A percentile compares a stretch with the other conserved stretches of the same genome.
Evolutionary conservation across 2,329 filamentous ascomycete species (phyloP).

Genomic region (Hypomyces rosellus): DNA sequence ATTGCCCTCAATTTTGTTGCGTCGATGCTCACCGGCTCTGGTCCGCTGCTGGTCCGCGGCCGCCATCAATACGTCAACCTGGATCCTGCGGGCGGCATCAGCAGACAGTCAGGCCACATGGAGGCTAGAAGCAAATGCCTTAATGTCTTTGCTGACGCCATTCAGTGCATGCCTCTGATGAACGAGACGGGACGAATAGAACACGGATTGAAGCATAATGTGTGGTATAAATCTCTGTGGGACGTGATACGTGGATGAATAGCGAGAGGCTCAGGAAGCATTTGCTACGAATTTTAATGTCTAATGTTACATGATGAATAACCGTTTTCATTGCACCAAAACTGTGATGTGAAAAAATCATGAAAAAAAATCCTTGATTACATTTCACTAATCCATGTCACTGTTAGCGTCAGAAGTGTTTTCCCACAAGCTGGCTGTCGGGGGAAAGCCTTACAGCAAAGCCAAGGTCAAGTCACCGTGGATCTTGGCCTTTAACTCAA

Average conservation of each 20-base stretch:
- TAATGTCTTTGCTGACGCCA: slow-evolving; percentile 27
- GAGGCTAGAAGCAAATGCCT: slow-evolving; percentile 30
- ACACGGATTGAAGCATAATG: slow-evolving; percentile 20
- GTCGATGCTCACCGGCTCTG: slow-evolving; percentile 27
- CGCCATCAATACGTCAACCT: slow-evolving; percentile 26
- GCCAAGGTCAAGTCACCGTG: slow-evolving; percentile 69
- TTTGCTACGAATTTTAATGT: neutral
- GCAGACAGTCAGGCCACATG: slow-evolving; percentile 26
- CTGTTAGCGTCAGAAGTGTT: slow-evolving; percentile 2
- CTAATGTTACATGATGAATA: slow-evolving; percentile 8
- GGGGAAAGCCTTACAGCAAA: slow-evolving; percentile 50
- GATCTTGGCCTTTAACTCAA: slow-evolving; percentile 73
- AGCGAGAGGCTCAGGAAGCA: slow-evolving; percentile 1
- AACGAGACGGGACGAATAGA: slow-evolving; percentile 27
- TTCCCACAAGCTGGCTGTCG: too few relatives aligned
- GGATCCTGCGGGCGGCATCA: slow-evolving; percentile 27
- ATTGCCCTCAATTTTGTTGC: slow-evolving; percentile 34
- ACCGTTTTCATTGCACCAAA: neutral
- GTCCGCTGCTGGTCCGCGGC: slow-evolving; percentile 30
- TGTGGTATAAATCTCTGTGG: slow-evolving; percentile 13
- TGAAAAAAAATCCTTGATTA: neutral
- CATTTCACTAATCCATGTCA: slow-evolving; percentile 10
- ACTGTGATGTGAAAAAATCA: neutral
- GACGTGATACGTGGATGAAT: slow-evolving; percentile 10
- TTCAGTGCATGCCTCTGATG: slow-evolving; percentile 29